These are phyloP conservation scores for Entelexis paramagnoliae DNA, from an alignment of 1,139 yeast genomes.

Conservation along the genomic window DNA sequence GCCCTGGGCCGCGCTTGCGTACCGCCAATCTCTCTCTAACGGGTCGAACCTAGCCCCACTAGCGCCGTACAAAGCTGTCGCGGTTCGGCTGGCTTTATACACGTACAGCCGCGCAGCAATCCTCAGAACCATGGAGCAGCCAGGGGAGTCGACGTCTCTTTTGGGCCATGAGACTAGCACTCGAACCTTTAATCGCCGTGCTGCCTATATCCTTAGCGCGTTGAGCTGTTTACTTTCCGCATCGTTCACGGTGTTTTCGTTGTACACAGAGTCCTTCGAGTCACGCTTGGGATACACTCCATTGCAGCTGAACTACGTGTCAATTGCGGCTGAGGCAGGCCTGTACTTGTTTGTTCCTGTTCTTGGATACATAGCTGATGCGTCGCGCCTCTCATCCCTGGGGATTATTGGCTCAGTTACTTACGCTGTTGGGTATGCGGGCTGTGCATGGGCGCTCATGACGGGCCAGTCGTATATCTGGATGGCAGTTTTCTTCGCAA, in stretches of 20 bases:
- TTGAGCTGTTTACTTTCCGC: slow-evolving; percentile 59
- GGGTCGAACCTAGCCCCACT: neutral
- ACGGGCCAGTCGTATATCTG: slow-evolving; percentile 28
- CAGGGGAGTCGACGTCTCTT: neutral
- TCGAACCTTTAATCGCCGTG: neutral
- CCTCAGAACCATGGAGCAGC: neutral
- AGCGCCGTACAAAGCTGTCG: neutral
- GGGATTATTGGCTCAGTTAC: slow-evolving; percentile 53
- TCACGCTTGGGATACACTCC: slow-evolving; percentile 49
- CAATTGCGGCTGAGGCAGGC: slow-evolving; percentile 68
- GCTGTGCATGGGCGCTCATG: slow-evolving; percentile 13
- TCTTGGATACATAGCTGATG: slow-evolving; percentile 73
- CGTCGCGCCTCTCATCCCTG: slow-evolving; percentile 69
- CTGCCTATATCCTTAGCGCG: slow-evolving; percentile 15
- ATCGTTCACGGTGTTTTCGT: slow-evolving; percentile 66
- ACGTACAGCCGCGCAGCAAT: neutral
- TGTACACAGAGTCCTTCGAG: slow-evolving; percentile 65
- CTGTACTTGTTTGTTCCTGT: slow-evolving; percentile 78
- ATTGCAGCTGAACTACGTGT: slow-evolving; percentile 64
- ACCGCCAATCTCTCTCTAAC: no score
- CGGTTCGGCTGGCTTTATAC: neutral
- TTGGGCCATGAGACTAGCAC: neutral
- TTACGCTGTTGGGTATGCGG: slow-evolving; percentile 60
- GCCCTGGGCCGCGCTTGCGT: no score
- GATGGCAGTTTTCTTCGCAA: slow-evolving; percentile 35